Base-by-base conservation (phyloP, 495 filamentous ascomycete species). In the Hypoxylon intermedium region DNA sequence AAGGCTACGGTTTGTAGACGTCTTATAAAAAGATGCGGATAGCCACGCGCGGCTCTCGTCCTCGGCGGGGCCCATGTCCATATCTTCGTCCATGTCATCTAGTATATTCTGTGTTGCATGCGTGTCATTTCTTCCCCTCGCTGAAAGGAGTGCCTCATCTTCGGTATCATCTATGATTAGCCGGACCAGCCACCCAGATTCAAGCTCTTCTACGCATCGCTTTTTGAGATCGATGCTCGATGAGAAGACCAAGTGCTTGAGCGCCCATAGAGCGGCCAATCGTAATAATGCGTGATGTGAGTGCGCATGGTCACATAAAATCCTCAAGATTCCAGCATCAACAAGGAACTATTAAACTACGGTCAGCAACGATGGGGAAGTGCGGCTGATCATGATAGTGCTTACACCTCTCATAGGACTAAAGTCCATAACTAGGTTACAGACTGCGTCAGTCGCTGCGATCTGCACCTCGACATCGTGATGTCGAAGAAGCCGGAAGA, bases 331-430 rank as follows among this genome's bases (percentile, higher is more conserved):
- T n/a, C 91, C 92, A 9, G 80, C 84, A 18, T 89, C 83, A 11
- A 92, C 76, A 24, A 97, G 87, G 12, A 82, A 76, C 86, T 97
- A 59, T 6, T 1, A 54, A 21, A 69, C 65, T 74, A 69, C 69
- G 64, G 34, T 30, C 34, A 60, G 20, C 48, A 9, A 12, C 23
- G 9, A 24, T 23, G 24, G 20, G 36, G 24, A 40, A 49, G 5
- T n/a, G 41, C 6, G 2, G 18, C 13, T 34, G 26, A 20, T 5
- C 1, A 28, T 23, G 16, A 6, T 33, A 9, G 45, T 50, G 80
- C 85, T 77, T 65, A 93, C 90, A 70, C 89, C 82, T 75, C 89
- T 85, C 91, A 98, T 91, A 9, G 94, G 92, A 62, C 91, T 96
- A 67, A 91, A 89, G 37, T 95, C 89, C 18, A 89, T 75, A 1